Conservation (phyloP, 2,329 filamentous ascomycete species). For the Ilyonectria sp. region DNA sequence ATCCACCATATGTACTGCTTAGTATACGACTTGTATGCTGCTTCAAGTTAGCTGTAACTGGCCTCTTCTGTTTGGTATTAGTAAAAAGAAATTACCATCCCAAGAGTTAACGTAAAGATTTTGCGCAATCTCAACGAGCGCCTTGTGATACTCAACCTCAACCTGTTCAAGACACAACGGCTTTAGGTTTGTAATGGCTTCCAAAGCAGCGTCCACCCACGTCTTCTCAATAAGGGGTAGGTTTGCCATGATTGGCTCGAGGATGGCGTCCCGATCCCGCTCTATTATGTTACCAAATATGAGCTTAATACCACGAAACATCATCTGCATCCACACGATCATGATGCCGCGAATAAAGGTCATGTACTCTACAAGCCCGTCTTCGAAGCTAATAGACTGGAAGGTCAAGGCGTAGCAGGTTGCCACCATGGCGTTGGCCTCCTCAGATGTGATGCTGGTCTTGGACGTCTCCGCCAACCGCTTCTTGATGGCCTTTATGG, state of each 20-base stretch:
- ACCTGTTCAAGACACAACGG: constrained; percentile 60
- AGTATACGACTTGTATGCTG: constrained; percentile 65
- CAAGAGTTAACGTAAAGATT: constrained; percentile 68
- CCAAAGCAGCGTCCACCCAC: constrained; percentile 64
- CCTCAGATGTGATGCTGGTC: constrained; percentile 61
- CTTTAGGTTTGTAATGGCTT: constrained; percentile 58
- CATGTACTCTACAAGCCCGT: constrained; percentile 73
- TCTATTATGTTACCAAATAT: constrained; percentile 65
- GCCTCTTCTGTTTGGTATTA: background rate
- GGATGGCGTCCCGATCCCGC: constrained; percentile 56
- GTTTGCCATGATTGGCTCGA: constrained; percentile 62
- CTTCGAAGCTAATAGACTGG: constrained; percentile 70
- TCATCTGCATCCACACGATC: constrained; percentile 69
- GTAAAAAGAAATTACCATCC: constrained; percentile 57
- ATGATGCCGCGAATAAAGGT: constrained; percentile 72
- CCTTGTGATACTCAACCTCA: constrained; percentile 62
- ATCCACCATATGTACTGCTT: constrained; percentile 72
- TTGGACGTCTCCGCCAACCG: constrained; percentile 62
- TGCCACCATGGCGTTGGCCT: constrained; percentile 72
- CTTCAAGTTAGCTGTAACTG: constrained; percentile 17
- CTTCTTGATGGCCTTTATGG: constrained; percentile 74
- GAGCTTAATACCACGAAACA: constrained; percentile 62
- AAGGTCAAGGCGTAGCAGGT: constrained; percentile 73
- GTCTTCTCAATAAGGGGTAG: constrained; percentile 62
- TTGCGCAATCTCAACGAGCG: constrained; percentile 63